A percentile compares a stretch with the other conserved stretches of the same genome.
These are phyloP conservation scores for Gossypium gossypioides DNA, from an alignment of 441 rosid genomes.

Conservation along the genomic window DNA sequence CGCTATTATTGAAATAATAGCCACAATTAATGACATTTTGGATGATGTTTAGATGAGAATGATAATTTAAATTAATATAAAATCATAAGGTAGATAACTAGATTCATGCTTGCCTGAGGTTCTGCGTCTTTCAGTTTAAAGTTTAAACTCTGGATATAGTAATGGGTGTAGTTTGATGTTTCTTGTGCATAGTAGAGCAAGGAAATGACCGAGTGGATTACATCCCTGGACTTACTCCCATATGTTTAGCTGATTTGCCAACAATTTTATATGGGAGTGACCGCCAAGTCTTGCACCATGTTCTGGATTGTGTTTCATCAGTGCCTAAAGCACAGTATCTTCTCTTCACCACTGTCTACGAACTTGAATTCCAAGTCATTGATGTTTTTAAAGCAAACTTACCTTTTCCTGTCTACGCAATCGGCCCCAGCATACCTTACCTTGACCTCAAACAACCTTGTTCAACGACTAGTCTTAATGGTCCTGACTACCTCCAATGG, in stretches of 20 bases:
- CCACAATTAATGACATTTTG: neutral
- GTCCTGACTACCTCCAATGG: slow-evolving; percentile 15
- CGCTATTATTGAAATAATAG: neutral
- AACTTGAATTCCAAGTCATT: slow-evolving; percentile 31
- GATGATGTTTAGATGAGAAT: neutral
- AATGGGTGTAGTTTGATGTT: neutral
- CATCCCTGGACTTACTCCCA: slow-evolving; percentile 36
- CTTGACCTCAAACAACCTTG: slow-evolving; percentile 12
- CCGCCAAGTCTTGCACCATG: neutral
- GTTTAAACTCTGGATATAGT: neutral
- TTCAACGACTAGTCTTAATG: neutral
- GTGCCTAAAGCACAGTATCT: slow-evolving; percentile 34
- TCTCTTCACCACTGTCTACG: slow-evolving; percentile 28
- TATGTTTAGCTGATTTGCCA: slow-evolving; percentile 21
- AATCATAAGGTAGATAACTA: neutral
- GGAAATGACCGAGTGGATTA: slow-evolving; percentile 29
- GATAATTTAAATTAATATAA: neutral
- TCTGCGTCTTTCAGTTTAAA: neutral
- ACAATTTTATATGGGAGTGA: slow-evolving; percentile 13
- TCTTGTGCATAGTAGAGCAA: slow-evolving; percentile 16
- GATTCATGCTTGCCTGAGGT: neutral
- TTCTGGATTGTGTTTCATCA: slow-evolving; percentile 16
- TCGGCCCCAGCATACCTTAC: slow-evolving; percentile 44
- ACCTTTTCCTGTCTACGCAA: slow-evolving; percentile 21
- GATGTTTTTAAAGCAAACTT: slow-evolving; percentile 21